Evolutionary conservation across 225 moss, liverwort and hornwort species (phyloP).

Genomic region (Pleurozium schreberi): DNA sequence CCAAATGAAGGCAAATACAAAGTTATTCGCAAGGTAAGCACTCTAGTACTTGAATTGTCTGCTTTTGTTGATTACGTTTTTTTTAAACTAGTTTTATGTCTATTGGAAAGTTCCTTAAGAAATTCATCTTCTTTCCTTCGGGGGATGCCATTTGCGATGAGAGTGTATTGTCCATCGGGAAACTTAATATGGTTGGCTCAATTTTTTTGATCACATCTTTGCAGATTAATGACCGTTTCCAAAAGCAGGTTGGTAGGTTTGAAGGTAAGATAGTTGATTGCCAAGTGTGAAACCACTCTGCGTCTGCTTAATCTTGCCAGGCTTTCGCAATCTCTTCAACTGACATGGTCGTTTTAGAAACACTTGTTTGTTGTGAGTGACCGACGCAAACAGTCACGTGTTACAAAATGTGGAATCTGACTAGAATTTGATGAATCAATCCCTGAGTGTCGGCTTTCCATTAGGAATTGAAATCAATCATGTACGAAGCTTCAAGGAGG

Average conservation of each 20-base stretch:
- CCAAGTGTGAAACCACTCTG: not conserved
- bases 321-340: not conserved
- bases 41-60: not conserved
- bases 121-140: not conserved
- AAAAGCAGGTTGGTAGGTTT: constrained; percentile 27
- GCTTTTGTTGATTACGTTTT: not conserved
- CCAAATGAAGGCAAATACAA: constrained; percentile 37
- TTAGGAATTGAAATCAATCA: not conserved
- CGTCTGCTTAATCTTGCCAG: not conserved
- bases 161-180: not conserved
- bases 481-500: not conserved
- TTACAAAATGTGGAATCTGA: not conserved
- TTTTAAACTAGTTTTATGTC: not conserved
- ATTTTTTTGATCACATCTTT: not conserved
- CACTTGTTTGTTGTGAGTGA: not conserved
- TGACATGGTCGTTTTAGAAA: not conserved
- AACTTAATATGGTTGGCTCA: not conserved
- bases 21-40: constrained; percentile 35
- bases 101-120: not conserved
- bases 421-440: not conserved
- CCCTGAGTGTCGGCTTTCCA: not conserved
- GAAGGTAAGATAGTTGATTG: constrained; percentile 31
- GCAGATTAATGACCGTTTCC: constrained; percentile 41
- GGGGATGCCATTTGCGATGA: not conserved
- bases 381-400: not conserved